These are phyloP conservation scores for Trichophyton schoenleinii DNA, from an alignment of 2,329 filamentous ascomycete species.

Conservation along the genomic window DNA sequence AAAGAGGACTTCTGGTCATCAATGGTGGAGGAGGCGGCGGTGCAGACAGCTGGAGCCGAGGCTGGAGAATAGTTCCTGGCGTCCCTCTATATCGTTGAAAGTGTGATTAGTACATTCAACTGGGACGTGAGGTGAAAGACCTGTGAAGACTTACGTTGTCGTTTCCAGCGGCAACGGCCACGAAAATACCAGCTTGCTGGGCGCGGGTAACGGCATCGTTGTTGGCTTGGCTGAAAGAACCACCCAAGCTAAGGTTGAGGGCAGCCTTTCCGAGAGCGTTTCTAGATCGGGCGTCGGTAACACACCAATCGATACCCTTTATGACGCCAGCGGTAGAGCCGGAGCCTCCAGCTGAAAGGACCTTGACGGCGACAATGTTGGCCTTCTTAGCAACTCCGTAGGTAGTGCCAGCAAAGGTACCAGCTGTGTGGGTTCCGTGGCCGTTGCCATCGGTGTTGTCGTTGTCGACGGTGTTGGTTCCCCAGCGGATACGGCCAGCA, in stretches of 20 bases:
- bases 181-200: slow-evolving; percentile 27
- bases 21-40: slow-evolving; percentile 29
- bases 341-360: slow-evolving; percentile 33
- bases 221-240: slow-evolving; percentile 24
- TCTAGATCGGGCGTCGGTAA: slow-evolving; percentile 22
- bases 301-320: slow-evolving; percentile 35
- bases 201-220: slow-evolving; percentile 29
- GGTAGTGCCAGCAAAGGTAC: slow-evolving; percentile 25
- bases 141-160: slow-evolving; percentile 17
- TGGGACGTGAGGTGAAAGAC: too few relatives aligned
- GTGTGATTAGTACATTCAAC: background rate
- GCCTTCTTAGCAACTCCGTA: slow-evolving; percentile 30
- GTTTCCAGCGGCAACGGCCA: slow-evolving; percentile 33
- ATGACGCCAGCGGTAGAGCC: slow-evolving; percentile 38
- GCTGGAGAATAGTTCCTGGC: slow-evolving; percentile 28
- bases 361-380: slow-evolving; percentile 38
- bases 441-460: slow-evolving; percentile 19
- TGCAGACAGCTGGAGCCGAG: slow-evolving; percentile 28
- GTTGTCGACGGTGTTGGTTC: slow-evolving; percentile 22
- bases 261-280: slow-evolving; percentile 21
- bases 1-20: slow-evolving; percentile 27
- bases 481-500: slow-evolving; percentile 24
- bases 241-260: slow-evolving; percentile 29
- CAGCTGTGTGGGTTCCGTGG: slow-evolving; percentile 31
- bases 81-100: slow-evolving; percentile 16